Evolutionary conservation across 257 asterid species (phyloP).

Genomic region (Plantago major): DNA sequence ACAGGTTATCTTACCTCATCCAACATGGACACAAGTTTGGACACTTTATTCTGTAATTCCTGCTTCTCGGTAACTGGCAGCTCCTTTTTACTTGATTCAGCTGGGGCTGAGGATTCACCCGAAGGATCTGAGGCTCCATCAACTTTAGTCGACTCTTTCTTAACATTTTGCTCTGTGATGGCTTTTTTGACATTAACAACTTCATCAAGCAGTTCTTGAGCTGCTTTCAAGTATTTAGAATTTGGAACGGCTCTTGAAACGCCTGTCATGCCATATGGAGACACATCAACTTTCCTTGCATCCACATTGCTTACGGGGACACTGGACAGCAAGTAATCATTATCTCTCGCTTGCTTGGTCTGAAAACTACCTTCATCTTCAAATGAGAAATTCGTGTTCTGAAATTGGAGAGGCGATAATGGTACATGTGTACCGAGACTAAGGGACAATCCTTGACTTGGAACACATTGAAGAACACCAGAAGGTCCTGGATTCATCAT

Average conservation of each 20-base stretch:
- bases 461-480: constrained; percentile 36
- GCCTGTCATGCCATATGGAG: constrained; percentile 42
- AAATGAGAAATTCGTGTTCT: constrained; percentile 38
- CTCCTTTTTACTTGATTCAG: constrained; percentile 38
- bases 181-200: constrained; percentile 72
- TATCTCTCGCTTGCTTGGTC: constrained; percentile 34
- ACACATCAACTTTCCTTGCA: constrained; percentile 25
- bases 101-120: constrained; percentile 28
- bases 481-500: constrained; percentile 35
- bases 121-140: constrained; percentile 42
- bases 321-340: constrained; percentile 32
- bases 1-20: constrained; percentile 55
- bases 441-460: constrained; percentile 71
- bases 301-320: constrained; percentile 27
- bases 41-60: constrained; percentile 57
- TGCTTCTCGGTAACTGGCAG: constrained; percentile 71
- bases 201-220: constrained; percentile 71
- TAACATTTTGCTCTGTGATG: constrained; percentile 37
- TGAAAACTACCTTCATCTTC: constrained; percentile 39
- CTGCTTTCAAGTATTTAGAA: constrained; percentile 75
- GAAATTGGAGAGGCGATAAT: constrained; percentile 37
- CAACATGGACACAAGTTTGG: constrained; percentile 75
- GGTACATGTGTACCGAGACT: constrained; percentile 62
- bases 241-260: constrained; percentile 40
- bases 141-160: constrained; percentile 36